Base-by-base conservation (phyloP, 768 basidiomycete genomes). In the Pleurotus eryngii region DNA sequence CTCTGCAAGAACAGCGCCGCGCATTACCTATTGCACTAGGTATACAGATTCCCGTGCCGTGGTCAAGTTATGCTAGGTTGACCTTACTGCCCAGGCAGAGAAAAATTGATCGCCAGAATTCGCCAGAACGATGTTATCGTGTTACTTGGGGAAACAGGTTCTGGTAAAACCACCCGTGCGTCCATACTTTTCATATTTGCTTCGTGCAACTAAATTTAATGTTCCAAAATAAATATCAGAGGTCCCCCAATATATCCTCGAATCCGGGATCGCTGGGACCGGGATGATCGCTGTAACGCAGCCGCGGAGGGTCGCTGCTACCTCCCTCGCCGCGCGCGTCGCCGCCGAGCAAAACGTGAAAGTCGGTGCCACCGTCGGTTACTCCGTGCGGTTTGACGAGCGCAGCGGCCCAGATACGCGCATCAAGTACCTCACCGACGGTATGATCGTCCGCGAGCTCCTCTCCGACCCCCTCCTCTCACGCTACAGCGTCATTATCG, bases 121-220 rank as follows among this genome's bases (percentile, higher is more conserved):
- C 71, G 73, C 27, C 80, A 84, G 60, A 87, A 92, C 76, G 89
- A 94, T 68, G 87, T 93, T 5, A 90, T 87, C 1, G 85, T 98
- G 45, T 81, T 99, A 7, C 81, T 99, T 2, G 97, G 95, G 39
- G 97, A 99, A 73, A 98, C 97, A 0, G 97, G 97, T 11, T 97
- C 95, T 17, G 97, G 97, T 60, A 99, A 99, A 76, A 96, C 96
- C 0, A 99, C 97, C 49, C 96, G 96, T 96, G 71, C 65, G 93
- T 86, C 42, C 55, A 50, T 46, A n/a, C 30, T 35, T 35, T 30
- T 35, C 30, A 35, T 9, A 35, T 35, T 35, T 4, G 30, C 9
- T 35, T 9, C 30, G 2, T 9, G 30, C 24, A 26, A 26, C 30
- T 35, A 35, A 35, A 35, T 4, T 35, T 11, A 3, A 11, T 35